These are phyloP conservation scores for Sinapis alba DNA, from an alignment of 441 rosid genomes.

Conservation along the genomic window DNA sequence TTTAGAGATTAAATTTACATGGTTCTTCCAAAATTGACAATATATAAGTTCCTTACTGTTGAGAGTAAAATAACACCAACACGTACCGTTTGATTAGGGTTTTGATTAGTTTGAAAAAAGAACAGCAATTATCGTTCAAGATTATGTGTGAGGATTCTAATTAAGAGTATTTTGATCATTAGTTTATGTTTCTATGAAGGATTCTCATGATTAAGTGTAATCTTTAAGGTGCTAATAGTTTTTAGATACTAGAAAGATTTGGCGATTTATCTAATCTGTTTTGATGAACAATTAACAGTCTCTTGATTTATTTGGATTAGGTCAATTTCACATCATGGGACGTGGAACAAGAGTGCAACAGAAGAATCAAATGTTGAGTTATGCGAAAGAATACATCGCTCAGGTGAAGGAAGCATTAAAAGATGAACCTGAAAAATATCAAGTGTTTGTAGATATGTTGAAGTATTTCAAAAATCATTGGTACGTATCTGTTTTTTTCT, in stretches of 20 bases:
- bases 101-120: neutral
- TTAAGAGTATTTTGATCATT: neutral
- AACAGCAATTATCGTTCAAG: neutral
- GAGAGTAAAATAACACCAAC: neutral
- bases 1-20: neutral
- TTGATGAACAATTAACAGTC: neutral
- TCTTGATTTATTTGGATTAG: neutral
- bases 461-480: slow-evolving; percentile 45
- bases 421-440: neutral
- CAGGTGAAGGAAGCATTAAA: neutral
- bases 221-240: neutral
- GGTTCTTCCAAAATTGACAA: neutral
- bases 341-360: neutral
- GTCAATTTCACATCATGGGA: slow-evolving; percentile 8
- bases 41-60: neutral
- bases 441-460: neutral
- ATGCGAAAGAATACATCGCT: neutral
- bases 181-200: slow-evolving; percentile 1
- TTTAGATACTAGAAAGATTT: neutral
- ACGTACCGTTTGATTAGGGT: slow-evolving; percentile 1
- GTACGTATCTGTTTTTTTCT: slow-evolving; percentile 40
- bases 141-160: neutral
- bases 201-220: neutral
- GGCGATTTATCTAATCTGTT: neutral
- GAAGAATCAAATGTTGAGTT: neutral